These are phyloP conservation scores for Tetrahymena borealis DNA, from an alignment of 73 alveolate species.

Conservation along the genomic window DNA sequence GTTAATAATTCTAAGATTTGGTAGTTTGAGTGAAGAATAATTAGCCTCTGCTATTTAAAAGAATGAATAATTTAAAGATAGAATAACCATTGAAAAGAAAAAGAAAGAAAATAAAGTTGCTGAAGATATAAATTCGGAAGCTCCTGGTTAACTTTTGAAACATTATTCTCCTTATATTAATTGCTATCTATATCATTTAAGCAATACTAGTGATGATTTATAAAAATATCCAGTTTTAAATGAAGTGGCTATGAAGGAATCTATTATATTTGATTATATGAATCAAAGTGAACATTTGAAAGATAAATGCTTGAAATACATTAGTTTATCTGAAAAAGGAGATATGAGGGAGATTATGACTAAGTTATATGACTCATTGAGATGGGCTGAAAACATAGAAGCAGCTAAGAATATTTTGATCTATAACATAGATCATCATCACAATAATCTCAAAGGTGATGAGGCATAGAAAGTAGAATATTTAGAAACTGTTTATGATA, in stretches of 20 bases:
- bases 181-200: constrained; percentile 52
- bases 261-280: constrained; percentile 54
- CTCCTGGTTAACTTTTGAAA: constrained; percentile 85
- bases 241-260: constrained; percentile 48
- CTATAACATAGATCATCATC: constrained; percentile 18
- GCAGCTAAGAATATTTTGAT: constrained; percentile 61
- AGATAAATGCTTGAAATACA: constrained; percentile 46
- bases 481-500: constrained; percentile 74
- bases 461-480: constrained; percentile 54
- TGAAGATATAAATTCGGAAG: constrained; percentile 47
- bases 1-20: constrained; percentile 59
- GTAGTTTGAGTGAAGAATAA: constrained; percentile 72
- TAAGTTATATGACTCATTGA: constrained; percentile 67
- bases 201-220: constrained; percentile 8
- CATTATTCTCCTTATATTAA: constrained; percentile 83
- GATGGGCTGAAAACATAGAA: constrained; percentile 73
- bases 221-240: neutral
- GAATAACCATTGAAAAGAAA: neutral
- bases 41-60: constrained; percentile 31
- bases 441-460: constrained; percentile 1
- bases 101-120: constrained; percentile 23
- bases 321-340: constrained; percentile 60
- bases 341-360: constrained; percentile 67
- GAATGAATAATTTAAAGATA: constrained; percentile 13
- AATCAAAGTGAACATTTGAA: constrained; percentile 20